These are phyloP conservation scores for Ogataea henricii DNA, from an alignment of 805 yeast species.

Conservation along the genomic window DNA sequence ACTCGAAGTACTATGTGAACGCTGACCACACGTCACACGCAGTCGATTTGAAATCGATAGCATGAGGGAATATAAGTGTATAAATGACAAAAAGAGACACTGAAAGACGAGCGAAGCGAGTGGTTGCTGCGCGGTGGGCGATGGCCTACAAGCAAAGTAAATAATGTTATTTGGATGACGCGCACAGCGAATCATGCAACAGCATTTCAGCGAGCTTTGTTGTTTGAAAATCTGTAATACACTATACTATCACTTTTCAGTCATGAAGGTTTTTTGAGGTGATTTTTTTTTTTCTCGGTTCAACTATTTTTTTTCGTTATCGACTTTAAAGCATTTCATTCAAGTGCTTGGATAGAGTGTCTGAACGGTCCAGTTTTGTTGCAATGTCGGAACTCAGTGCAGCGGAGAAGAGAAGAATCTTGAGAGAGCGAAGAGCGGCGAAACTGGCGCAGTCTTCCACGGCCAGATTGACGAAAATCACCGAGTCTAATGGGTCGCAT, in stretches of 20 bases:
- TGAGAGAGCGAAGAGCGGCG: slow-evolving; percentile 67
- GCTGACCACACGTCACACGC: slow-evolving; percentile 20
- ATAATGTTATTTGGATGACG: too few species aligned
- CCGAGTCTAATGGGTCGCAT: slow-evolving; percentile 41
- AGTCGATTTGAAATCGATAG: slow-evolving; percentile 12
- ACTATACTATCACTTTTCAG: too few species aligned
- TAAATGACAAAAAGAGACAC: background rate
- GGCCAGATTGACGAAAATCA: slow-evolving; percentile 52
- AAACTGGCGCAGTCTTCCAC: slow-evolving; percentile 58
- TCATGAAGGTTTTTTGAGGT: too few species aligned
- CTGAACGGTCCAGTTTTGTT: too few species aligned
- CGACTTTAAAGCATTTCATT: background rate
- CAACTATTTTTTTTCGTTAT: background rate
- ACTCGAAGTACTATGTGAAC: slow-evolving; percentile 21
- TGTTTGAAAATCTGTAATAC: too few species aligned
- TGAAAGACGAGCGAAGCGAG: too few species aligned
- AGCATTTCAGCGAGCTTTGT: too few species aligned
- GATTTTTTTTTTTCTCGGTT: too few species aligned
- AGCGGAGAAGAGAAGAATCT: slow-evolving; percentile 57
- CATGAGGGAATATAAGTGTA: background rate
- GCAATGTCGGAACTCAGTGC: slow-evolving; percentile 48
- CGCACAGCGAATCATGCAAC: too few species aligned
- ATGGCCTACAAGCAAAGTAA: too few species aligned
- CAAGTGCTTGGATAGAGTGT: too few species aligned
- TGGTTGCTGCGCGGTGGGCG: too few species aligned